Conservation (phyloP, 345 rosid genomes). For the Murraya paniculata region DNA sequence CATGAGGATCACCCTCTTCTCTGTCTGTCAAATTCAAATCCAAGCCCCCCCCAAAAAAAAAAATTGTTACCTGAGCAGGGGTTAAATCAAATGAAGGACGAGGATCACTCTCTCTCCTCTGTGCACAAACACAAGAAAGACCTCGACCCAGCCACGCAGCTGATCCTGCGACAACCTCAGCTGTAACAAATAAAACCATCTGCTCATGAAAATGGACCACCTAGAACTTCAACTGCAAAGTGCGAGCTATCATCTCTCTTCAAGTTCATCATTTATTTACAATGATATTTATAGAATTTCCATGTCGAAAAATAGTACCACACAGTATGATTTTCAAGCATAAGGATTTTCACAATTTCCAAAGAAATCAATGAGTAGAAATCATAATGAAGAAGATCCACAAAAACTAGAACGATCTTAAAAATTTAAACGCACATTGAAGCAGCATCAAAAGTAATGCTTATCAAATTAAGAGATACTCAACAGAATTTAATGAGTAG, state of each 20-base stretch:
- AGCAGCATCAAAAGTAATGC: not conserved
- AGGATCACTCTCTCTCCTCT: conserved; percentile 75
- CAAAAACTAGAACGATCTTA: not conserved
- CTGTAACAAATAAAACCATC: conserved; percentile 52
- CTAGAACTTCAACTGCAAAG: conserved; percentile 13
- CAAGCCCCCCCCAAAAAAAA: not conserved
- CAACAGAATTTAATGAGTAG: not conserved
- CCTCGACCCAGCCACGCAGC: conserved; percentile 99
- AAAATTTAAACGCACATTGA: not conserved
- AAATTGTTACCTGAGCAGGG: conserved; percentile 66
- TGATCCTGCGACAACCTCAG: conserved; percentile 98
- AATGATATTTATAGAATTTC: not conserved
- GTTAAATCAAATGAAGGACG: conserved; percentile 97
- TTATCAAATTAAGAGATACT: not conserved
- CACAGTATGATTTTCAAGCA: not conserved
- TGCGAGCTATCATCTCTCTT: not conserved
- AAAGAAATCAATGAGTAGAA: not conserved
- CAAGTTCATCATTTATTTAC: not conserved
- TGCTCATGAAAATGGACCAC: conserved; percentile 23
- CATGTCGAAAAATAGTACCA: not conserved
- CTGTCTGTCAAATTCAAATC: not conserved
- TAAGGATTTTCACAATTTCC: not conserved
- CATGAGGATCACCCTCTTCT: not conserved
- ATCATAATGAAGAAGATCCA: not conserved
- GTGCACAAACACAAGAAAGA: conserved; percentile 97